phyloP scores from a whole-genome alignment of 2,329 filamentous ascomycete species.

The Escovopsis sp. region DNA sequence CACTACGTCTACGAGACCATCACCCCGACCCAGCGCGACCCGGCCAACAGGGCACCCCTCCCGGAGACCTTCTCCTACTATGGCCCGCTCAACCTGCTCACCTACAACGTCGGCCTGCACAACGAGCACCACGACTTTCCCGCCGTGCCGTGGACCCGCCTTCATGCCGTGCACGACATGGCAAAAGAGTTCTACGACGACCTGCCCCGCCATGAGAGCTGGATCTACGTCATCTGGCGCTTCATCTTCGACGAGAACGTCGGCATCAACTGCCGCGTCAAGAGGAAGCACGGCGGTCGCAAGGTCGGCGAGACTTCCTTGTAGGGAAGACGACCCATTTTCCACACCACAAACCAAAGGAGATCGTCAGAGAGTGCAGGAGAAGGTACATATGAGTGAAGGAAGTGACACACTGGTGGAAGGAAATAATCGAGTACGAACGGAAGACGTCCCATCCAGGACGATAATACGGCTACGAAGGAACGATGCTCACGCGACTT shows the following conservation, averaged over 20 bases:
- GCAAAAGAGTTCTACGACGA: conserved; percentile 86
- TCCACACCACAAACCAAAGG: too few species aligned
- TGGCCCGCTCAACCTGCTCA: conserved; percentile 76
- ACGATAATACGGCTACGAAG: not conserved
- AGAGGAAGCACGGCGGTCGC: conserved; percentile 64
- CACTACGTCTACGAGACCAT: conserved; percentile 71
- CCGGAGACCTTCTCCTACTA: conserved; percentile 98
- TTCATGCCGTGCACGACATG: conserved; percentile 61
- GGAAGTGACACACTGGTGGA: too few species aligned
- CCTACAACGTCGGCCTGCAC: conserved; percentile 94
- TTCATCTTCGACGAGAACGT: conserved; percentile 87
- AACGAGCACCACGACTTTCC: conserved; percentile 99
- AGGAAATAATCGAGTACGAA: too few species aligned
- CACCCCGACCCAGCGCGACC: conserved; percentile 36
- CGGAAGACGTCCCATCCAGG: too few species aligned
- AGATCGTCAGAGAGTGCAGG: too few species aligned
- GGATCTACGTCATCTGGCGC: conserved; percentile 86
- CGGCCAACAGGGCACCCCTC: conserved; percentile 47
- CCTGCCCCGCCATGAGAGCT: conserved; percentile 75
- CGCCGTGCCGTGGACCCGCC: conserved; percentile 82
- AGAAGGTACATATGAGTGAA: too few species aligned
- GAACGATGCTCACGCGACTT: too few species aligned
- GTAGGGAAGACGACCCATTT: too few species aligned
- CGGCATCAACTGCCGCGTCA: conserved; percentile 82
- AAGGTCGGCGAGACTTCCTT: conserved; percentile 27